These are phyloP conservation scores for Nannochloropsis oceanica DNA, from an alignment of 108 stramenopile genomes.

Conservation along the genomic window DNA sequence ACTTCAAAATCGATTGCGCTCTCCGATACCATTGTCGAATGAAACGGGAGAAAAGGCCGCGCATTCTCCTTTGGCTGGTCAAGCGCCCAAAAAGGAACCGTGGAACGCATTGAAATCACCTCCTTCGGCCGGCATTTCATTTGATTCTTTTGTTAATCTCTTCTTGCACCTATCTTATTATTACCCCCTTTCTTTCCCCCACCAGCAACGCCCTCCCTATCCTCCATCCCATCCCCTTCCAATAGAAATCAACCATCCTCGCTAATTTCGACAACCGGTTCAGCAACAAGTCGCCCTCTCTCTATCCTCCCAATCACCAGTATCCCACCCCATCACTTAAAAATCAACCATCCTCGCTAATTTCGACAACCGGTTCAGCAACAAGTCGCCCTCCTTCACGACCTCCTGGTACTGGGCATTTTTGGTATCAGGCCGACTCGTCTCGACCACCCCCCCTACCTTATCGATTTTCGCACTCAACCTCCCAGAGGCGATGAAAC, in stretches of 20 bases:
- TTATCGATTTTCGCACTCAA: slow-evolving; percentile 95
- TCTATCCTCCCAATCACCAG: too few species aligned
- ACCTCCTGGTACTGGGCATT: slow-evolving; percentile 89
- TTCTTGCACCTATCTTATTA: not conserved
- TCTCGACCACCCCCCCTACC: slow-evolving; percentile 88
- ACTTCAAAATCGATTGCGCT: too few species aligned
- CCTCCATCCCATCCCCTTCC: too few species aligned
- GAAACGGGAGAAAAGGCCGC: too few species aligned
- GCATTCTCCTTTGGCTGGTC: too few species aligned
- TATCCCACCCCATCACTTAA: slow-evolving; percentile 34
- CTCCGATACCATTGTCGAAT: too few species aligned
- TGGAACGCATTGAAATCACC: too few species aligned
- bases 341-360: slow-evolving; percentile 84
- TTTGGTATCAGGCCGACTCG: slow-evolving; percentile 82
- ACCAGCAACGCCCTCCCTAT: too few species aligned
- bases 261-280: slow-evolving; percentile 90
- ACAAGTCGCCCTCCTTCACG: slow-evolving; percentile 88
- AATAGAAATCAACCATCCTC: slow-evolving; percentile 80
- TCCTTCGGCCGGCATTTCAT: too few species aligned
- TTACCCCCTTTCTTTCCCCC: not conserved
- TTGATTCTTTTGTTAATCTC: not conserved
- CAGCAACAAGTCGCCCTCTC: slow-evolving; percentile 87
- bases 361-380: slow-evolving; percentile 90
- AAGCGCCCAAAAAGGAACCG: too few species aligned
- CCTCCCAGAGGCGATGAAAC: slow-evolving; percentile 87